Percentiles rank a stretch among this genome's conserved stretches.
These are phyloP conservation scores for Abrus precatorius DNA, from an alignment of 306 rosid species.

Conservation along the genomic window DNA sequence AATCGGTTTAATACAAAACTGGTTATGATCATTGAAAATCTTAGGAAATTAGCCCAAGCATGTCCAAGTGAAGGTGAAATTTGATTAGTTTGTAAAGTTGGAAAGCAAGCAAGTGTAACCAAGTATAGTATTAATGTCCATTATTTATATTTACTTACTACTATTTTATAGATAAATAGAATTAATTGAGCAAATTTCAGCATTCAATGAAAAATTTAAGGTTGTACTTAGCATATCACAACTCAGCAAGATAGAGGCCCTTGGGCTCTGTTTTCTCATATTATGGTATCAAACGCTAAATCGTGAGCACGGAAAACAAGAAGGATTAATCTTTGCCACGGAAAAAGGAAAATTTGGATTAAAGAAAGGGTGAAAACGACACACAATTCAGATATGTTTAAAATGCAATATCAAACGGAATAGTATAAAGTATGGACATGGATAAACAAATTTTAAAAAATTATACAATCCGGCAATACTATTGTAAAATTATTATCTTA, in stretches of 20 bases:
- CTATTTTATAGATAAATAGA: constrained; percentile 1
- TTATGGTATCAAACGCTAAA: neutral
- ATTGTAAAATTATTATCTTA: no score
- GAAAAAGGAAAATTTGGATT: no score
- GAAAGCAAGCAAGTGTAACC: neutral
- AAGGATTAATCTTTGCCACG: no score
- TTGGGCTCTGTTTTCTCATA: constrained; percentile 11
- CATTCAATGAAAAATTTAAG: neutral
- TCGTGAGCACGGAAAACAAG: neutral
- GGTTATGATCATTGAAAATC: constrained; percentile 88
- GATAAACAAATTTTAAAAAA: no score
- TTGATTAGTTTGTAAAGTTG: constrained; percentile 49
- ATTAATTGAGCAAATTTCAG: constrained; percentile 22
- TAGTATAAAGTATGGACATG: no score
- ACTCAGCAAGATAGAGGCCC: neutral
- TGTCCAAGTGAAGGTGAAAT: constrained; percentile 58
- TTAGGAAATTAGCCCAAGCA: constrained; percentile 73
- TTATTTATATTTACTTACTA: constrained; percentile 23
- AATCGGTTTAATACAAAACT: constrained; percentile 81
- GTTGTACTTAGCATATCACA: constrained; percentile 5
- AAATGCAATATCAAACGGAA: no score
- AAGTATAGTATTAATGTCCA: constrained; percentile 20
- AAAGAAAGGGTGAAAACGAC: no score
- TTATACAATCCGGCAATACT: no score
- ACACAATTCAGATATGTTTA: no score